Base-by-base conservation (phyloP, 148 eudicot genomes). In the Salicornia ramosissima region DNA sequence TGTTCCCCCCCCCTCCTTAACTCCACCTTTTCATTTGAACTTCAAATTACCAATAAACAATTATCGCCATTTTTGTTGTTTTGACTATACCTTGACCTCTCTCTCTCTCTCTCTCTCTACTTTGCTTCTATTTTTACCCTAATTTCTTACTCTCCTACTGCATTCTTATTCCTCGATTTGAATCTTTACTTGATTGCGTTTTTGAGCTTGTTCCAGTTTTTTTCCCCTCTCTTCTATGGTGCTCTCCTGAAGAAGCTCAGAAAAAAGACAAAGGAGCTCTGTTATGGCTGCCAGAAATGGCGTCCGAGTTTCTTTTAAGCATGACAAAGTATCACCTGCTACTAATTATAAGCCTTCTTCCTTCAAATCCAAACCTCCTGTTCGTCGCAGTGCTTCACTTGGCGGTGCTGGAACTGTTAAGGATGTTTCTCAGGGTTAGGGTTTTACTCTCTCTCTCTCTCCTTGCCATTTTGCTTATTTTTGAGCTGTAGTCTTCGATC, bases 361-460 rank as follows among this genome's bases (percentile, higher is more conserved):
- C 10, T 83, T 82, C 69, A 91, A 91, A 77, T 83, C 96, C 33
- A 87, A 86, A 72, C 76, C 67, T 10, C 81, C 81, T 34, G 83
- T 74, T 15, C 96, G 97, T 70, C 92, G 97, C 22, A 83, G 82
- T 70, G 72, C 79, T 30, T 75, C 84, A 34, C 73, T 76, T 29
- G 88, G 77, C 46, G 90, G 49, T 13, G 79, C 52, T 46, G 76
- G 80, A 40, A 83, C 81, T 82, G 65, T 4, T 22, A 36, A 42
- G 9, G 68, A 68, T n/a, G n/a, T n/a, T n/a, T n/a, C n/a, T 49
- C 74, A 77, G 30, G 73, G 80, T 76, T 30, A 58, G 40, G 29
- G 59, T 60, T 64, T 65, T 46, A n/a, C n/a, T n/a, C n/a, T n/a
- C n/a, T n/a, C n/a, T n/a, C n/a, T n/a, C n/a, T n/a, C n/a, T n/a